Evolutionary conservation across 2,329 filamentous ascomycete genomes (phyloP).

Genomic region (Cadophora malorum): DNA sequence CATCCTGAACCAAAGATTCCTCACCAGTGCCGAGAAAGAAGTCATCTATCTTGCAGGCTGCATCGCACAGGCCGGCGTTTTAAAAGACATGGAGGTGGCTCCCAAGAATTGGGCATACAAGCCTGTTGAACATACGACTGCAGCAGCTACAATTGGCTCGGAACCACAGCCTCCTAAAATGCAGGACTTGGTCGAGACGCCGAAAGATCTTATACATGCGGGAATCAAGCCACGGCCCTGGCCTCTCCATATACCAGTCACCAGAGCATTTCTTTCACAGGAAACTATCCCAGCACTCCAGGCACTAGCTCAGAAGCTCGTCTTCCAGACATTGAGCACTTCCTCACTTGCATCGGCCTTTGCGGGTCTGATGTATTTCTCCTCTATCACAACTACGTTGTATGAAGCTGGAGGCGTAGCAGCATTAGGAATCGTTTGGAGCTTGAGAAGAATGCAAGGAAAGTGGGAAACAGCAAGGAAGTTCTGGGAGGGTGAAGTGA

Average conservation of each 20-base stretch:
- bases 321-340: slow-evolving; percentile 74
- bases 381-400: slow-evolving; percentile 56
- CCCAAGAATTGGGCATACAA: slow-evolving; percentile 41
- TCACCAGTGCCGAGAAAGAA: slow-evolving; percentile 78
- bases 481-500: slow-evolving; percentile 71
- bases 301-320: slow-evolving; percentile 73
- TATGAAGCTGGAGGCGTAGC: slow-evolving; percentile 69
- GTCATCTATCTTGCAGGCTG: slow-evolving; percentile 84
- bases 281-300: slow-evolving; percentile 74
- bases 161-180: slow-evolving; percentile 32
- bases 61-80: slow-evolving; percentile 68
- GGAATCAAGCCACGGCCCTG: slow-evolving; percentile 52
- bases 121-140: slow-evolving; percentile 18
- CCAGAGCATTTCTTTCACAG: slow-evolving; percentile 70
- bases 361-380: slow-evolving; percentile 62
- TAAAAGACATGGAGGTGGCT: slow-evolving; percentile 21
- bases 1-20: slow-evolving; percentile 77
- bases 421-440: slow-evolving; percentile 65
- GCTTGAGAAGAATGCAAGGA: slow-evolving; percentile 63
- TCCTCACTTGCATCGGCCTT: slow-evolving; percentile 66
- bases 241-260: slow-evolving; percentile 76
- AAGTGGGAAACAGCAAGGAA: slow-evolving; percentile 65
- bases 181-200: slow-evolving; percentile 34
- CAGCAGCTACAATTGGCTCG: slow-evolving; percentile 25
- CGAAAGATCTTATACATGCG: slow-evolving; percentile 29